These are phyloP conservation scores for Calocera cornea DNA, from an alignment of 768 basidiomycete genomes.

Conservation along the genomic window DNA sequence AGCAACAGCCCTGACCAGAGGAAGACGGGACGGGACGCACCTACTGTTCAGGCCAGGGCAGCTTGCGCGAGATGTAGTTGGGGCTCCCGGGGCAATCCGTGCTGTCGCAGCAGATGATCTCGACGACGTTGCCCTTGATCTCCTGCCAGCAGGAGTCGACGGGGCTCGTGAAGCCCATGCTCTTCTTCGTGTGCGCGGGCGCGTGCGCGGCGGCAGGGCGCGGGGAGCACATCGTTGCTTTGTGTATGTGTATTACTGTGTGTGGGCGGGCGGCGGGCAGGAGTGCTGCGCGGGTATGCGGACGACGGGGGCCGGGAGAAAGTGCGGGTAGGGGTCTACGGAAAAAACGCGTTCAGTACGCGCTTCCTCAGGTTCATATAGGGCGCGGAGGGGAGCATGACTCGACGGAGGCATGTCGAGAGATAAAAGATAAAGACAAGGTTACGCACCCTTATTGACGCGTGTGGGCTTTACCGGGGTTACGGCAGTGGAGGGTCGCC, in stretches of 20 bases:
- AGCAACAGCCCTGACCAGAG: background rate
- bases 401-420: background rate
- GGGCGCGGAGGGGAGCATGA: background rate
- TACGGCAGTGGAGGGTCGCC: background rate
- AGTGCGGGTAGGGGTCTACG: background rate
- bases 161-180: background rate
- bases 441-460: background rate
- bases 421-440: background rate
- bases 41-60: background rate
- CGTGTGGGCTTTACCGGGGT: background rate
- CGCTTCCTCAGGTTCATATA: background rate
- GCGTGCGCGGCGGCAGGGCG: background rate
- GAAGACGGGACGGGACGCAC: background rate
- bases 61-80: constrained; percentile 1
- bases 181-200: background rate
- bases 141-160: constrained; percentile 4
- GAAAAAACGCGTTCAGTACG: background rate
- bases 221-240: background rate
- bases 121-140: background rate
- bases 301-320: background rate
- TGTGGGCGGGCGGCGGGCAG: background rate
- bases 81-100: background rate
- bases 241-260: no score
- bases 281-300: no score
- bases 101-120: constrained; percentile 1